A percentile compares a stretch with the other conserved stretches of the same genome.
Evolutionary conservation across 805 yeast genomes (phyloP).

Genomic region (Ogataea paradorogensis): DNA sequence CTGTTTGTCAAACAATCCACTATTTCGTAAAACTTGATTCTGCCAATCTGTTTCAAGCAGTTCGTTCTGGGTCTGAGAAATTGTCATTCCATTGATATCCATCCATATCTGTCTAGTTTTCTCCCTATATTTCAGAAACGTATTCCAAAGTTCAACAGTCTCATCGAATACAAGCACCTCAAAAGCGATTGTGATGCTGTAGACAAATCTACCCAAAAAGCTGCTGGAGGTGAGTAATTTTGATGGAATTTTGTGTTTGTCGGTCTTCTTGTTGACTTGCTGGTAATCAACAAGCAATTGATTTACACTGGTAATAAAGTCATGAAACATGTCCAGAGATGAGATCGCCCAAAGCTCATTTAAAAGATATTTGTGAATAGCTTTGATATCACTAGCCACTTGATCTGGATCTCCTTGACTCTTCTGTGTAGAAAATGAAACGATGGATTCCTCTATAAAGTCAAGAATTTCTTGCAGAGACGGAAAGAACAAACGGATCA

Average conservation of each 20-base stretch:
- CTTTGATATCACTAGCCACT: conserved; percentile 24
- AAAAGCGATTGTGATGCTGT: conserved; percentile 38
- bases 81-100: conserved; percentile 23
- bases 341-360: conserved; percentile 45
- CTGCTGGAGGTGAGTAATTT: conserved; percentile 37
- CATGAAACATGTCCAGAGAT: conserved; percentile 47
- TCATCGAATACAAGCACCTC: conserved; percentile 48
- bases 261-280: conserved; percentile 1
- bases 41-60: conserved; percentile 13
- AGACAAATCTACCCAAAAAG: conserved; percentile 46
- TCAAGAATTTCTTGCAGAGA: conserved; percentile 23
- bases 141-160: conserved; percentile 39
- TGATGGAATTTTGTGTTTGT: neutral
- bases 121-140: conserved; percentile 38
- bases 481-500: conserved; percentile 25
- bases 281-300: conserved; percentile 33
- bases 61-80: neutral
- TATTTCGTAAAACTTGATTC: conserved; percentile 10
- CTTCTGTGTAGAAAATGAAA: conserved; percentile 5
- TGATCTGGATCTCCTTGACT: conserved; percentile 4
- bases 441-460: conserved; percentile 16
- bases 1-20: conserved; percentile 3
- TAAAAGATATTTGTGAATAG: conserved; percentile 33
- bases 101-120: conserved; percentile 20
- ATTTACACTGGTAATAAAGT: conserved; percentile 34